Base-by-base conservation (phyloP, 768 basidiomycete genomes). In the Russula olivacea region DNA sequence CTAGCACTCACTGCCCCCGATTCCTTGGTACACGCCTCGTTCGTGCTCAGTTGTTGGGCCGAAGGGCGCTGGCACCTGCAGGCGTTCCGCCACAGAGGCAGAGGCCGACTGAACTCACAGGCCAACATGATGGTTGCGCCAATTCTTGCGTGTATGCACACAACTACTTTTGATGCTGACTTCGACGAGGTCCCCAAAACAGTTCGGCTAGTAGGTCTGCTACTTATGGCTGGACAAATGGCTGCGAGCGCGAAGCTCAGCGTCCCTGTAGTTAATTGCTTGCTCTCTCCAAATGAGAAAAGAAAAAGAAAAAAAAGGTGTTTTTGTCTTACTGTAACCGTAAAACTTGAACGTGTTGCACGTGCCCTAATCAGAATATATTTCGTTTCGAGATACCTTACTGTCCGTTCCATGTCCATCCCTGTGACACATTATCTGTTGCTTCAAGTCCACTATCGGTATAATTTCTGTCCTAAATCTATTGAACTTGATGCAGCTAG, bases 131-230 rank as follows among this genome's bases (percentile, higher is more conserved):
- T 63, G 47, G 58, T 55, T 41, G 58, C 28, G 52, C 57, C 36
- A 54, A 58, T 56, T 56, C 63, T 55, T 64, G 59, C 54, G 48
- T 43, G 19, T 51, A 60, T 60, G 59, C 63, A 51, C 63, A 51
- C 32, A 54, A 49, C 40, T 60, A 38, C 48, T 51, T 54, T 51
- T 34, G 58, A 54, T 48, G 53, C 58, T 41, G 36, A 49, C 47
- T 45, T 49, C 40, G 52, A 54, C 47, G 47, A 53, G 48, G n/a
- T 38, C 54, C 30, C 49, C 47, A 48, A 32, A 45, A 23, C 28
- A 50, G 23, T 25, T 41, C 48, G 23, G 54, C 25, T 9, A 5
- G 21, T 19, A 19, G 40, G 59, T 55, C 58, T 41, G 54, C 54
- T 21, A 48, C 52, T 59, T 28, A 58, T 12, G 34, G 56, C 49